Evolutionary conservation across 768 basidiomycete genomes (phyloP).

Genomic region (Trametes villosa): DNA sequence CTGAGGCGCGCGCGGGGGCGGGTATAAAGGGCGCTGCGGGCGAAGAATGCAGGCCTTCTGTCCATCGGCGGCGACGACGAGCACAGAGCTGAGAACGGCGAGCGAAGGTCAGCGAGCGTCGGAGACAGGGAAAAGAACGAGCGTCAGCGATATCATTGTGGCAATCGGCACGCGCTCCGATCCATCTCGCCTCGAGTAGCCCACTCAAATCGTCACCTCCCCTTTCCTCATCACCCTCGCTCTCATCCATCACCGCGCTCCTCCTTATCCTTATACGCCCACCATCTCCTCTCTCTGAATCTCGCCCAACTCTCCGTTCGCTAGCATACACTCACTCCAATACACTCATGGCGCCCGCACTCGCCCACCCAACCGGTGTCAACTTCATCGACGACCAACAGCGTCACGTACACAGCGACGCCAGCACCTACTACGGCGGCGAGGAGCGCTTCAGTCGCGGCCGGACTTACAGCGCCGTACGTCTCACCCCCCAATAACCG

Average conservation of each 20-base stretch:
- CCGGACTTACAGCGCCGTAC: slow-evolving; percentile 86
- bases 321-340: neutral
- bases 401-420: slow-evolving; percentile 62
- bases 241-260: slow-evolving; percentile 4
- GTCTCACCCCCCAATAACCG: slow-evolving; percentile 31
- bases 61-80: slow-evolving; percentile 11
- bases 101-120: neutral
- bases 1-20: slow-evolving; percentile 16
- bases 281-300: neutral
- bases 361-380: slow-evolving; percentile 66
- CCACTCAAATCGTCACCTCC: slow-evolving; percentile 19
- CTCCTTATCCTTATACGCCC: slow-evolving; percentile 13
- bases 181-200: slow-evolving; percentile 9
- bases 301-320: neutral
- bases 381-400: slow-evolving; percentile 68
- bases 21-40: slow-evolving; percentile 8
- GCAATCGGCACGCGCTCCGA: slow-evolving; percentile 21
- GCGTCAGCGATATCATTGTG: neutral
- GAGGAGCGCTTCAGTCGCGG: slow-evolving; percentile 79
- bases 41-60: slow-evolving; percentile 4
- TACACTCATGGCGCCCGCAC: slow-evolving; percentile 61
- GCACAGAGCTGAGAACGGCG: neutral
- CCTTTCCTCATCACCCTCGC: slow-evolving; percentile 1
- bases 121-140: slow-evolving; percentile 3
- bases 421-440: slow-evolving; percentile 82